Evolutionary conservation across 495 filamentous ascomycete genomes (phyloP).

Genomic region (Cercophora newfieldiana): DNA sequence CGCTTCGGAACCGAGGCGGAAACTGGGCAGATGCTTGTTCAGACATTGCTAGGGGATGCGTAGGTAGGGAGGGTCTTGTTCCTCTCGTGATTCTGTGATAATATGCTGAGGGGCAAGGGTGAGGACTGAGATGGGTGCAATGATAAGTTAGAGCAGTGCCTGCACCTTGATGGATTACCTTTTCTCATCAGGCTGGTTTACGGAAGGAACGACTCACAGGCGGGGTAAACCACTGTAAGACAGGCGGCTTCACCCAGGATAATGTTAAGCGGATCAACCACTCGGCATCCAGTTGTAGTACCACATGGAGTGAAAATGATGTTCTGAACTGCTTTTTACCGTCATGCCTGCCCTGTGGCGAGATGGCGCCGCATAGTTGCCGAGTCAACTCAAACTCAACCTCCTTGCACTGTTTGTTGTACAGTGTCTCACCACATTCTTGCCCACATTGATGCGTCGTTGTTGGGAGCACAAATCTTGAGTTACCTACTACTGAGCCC

Average conservation of each 20-base stretch:
- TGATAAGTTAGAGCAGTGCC: not conserved
- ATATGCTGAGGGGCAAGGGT: not conserved
- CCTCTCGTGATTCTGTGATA: not conserved
- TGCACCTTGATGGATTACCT: not conserved
- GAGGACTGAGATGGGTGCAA: not conserved
- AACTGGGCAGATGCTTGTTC: constrained; percentile 21
- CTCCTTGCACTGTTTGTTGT: no score
- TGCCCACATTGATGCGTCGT: no score
- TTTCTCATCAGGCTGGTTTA: not conserved
- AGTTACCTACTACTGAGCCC: no score
- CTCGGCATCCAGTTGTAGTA: not conserved
- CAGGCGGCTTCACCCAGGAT: not conserved
- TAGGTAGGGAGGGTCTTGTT: not conserved
- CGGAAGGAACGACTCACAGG: not conserved
- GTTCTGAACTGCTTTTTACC: no score
- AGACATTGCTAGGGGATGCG: not conserved
- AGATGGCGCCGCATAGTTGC: no score
- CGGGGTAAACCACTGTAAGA: not conserved
- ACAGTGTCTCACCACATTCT: no score
- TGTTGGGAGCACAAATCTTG: no score
- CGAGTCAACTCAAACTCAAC: no score
- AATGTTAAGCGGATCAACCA: not conserved
- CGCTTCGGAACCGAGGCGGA: constrained; percentile 32
- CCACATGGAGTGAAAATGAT: not conserved
- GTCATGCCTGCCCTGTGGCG: no score